Base-by-base conservation (phyloP, 2,329 filamentous ascomycete genomes). In the Alternaria panax region DNA sequence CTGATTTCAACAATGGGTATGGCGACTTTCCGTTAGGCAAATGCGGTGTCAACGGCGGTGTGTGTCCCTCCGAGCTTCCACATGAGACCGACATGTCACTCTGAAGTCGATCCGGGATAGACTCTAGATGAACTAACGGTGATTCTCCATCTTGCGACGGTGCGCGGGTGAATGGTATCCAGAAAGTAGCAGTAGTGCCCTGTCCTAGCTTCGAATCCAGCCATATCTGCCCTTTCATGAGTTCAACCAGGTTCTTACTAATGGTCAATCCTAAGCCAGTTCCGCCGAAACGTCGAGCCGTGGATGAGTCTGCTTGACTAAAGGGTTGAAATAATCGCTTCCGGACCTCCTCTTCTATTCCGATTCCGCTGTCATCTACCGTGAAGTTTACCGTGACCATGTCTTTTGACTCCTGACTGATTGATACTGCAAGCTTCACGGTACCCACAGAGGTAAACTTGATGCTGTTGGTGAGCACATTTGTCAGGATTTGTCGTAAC, bases 401-500 rank as follows among this genome's bases (percentile, higher is more conserved):
- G 7, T 92, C 89, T 0, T 83, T 73, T 0, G 86, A 87, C 72
- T 93, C 89, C 42, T 82, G 84, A 59, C 88, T 84, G 41, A 89
- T 88, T 12, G 82, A 78, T 1, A 91, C 88, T 0, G 84, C 85
- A 64, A 94, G 86, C 47, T 84, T 87, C 24, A 80, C 76, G 7
- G 67, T 71, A 7, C 78, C 77, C 32, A 78, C 71, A 1, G 72
- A 72, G 0, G 77, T 79, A 57, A 80, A 80, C 42, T 80, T 80
- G 64, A 80, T 77, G 46, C 73, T 76, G 59, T 80, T 80, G 2
- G 90, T 92, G 20, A 93, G 80, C 2, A 94, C 80, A 69, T 93
- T 94, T 2, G 89, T 92, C 38, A 94, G 85, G 60, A 96, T 93
- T 70, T 96, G 93, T 47, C 93, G 87, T 30, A 96, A 83, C 34